Conservation (phyloP, 495 filamentous ascomycete species). For the Alectoria sarmentosa region DNA sequence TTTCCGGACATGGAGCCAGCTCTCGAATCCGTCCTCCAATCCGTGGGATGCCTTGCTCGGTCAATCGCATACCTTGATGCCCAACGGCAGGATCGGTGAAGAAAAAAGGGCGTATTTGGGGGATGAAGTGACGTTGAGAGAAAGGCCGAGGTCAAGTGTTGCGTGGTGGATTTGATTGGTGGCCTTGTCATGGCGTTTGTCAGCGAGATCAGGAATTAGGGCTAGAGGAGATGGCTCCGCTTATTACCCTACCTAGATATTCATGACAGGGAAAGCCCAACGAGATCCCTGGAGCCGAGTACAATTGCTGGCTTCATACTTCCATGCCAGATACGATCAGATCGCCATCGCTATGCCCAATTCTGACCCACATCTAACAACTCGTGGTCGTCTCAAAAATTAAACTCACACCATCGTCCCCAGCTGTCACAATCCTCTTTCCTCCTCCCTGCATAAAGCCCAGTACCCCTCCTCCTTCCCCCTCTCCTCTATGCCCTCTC, state of each 20-base stretch:
- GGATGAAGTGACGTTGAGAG: background rate
- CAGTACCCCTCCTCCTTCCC: constrained; percentile 80
- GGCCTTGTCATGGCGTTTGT: background rate
- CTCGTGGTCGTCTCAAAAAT: constrained; percentile 54
- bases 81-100: background rate
- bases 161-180: background rate
- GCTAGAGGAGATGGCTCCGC: background rate
- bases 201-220: too few relatives aligned
- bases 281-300: too few relatives aligned
- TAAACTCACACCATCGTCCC: constrained; percentile 72
- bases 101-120: background rate
- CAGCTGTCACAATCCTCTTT: constrained; percentile 74
- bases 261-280: too few relatives aligned
- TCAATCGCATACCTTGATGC: background rate
- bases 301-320: background rate
- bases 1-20: background rate
- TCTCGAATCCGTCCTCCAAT: background rate
- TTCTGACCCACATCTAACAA: background rate
- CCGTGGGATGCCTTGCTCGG: background rate
- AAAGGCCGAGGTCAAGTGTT: constrained; percentile 5
- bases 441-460: constrained; percentile 76
- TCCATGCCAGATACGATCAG: background rate
- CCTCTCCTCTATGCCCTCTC: constrained; percentile 71
- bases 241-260: too few relatives aligned
- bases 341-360: constrained; percentile 19